Evolutionary conservation across 2,329 filamentous ascomycete genomes (phyloP).

Genomic region (Hymenoscyphus fraxineus): DNA sequence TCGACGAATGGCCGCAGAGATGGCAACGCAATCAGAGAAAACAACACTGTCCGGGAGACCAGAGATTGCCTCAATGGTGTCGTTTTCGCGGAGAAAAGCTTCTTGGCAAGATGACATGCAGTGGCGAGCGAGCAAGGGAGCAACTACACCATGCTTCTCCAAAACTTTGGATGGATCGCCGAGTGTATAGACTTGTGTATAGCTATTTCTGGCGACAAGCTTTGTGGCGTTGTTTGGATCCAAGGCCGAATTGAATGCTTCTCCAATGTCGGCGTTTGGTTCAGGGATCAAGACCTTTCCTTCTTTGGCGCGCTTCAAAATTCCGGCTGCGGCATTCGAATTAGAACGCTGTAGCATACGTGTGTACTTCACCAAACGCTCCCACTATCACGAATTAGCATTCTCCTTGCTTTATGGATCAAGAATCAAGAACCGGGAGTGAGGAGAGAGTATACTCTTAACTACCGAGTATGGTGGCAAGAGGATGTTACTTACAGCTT

Average conservation of each 20-base stretch:
- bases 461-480: too few relatives aligned
- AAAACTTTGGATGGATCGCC: not conserved
- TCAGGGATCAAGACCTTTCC: not conserved
- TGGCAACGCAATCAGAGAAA: not conserved
- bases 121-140: not conserved
- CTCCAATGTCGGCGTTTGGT: not conserved
- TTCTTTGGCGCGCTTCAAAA: not conserved
- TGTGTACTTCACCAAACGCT: slow-evolving; percentile 13
- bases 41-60: slow-evolving; percentile 1
- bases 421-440: too few relatives aligned
- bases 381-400: not conserved
- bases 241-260: not conserved
- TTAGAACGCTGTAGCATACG: not conserved
- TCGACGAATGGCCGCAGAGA: slow-evolving; percentile 12
- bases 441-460: too few relatives aligned
- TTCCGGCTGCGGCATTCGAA: not conserved
- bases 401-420: too few relatives aligned
- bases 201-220: not conserved
- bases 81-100: not conserved
- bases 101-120: not conserved
- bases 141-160: not conserved
- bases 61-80: slow-evolving; percentile 6
- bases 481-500: not conserved
- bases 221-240: not conserved
- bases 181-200: not conserved